Percentiles rank a stretch among this genome's conserved stretches.
phyloP scores from a whole-genome alignment of 169 alveolate species.

The Plasmodium falciparum region DNA sequence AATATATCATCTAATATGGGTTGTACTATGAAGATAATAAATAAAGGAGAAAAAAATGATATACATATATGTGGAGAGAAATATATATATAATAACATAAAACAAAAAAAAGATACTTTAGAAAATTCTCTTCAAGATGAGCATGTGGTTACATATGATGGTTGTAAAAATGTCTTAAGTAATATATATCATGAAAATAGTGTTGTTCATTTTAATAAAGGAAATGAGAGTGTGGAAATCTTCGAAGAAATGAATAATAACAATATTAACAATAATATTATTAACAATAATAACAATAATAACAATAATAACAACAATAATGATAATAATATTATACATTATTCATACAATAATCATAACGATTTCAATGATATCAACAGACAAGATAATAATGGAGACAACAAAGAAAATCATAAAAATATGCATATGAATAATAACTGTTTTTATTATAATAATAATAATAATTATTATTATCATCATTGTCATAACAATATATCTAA shows the following conservation, averaged over 20 bases:
- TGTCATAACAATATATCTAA: too few species aligned
- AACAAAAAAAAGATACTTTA: constrained; percentile 11
- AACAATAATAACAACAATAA: not conserved
- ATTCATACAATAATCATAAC: too few species aligned
- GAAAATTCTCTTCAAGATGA: constrained; percentile 19
- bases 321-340: too few species aligned
- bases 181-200: constrained; percentile 7
- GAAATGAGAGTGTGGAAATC: constrained; percentile 17
- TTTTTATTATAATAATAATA: too few species aligned
- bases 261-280: not conserved
- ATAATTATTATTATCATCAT: too few species aligned
- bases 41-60: constrained; percentile 24
- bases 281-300: not conserved
- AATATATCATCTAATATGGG: constrained; percentile 1
- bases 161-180: constrained; percentile 6
- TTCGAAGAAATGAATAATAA: not conserved
- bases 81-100: constrained; percentile 7
- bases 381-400: too few species aligned
- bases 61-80: constrained; percentile 30
- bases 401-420: too few species aligned
- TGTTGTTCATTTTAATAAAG: constrained; percentile 11
- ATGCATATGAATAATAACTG: too few species aligned
- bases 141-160: constrained; percentile 18
- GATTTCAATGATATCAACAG: too few species aligned
- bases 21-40: not conserved